Evolutionary conservation across 2,329 filamentous ascomycete genomes (phyloP), one percentile per base, ranked within the genome.

Genomic region (Clarireedia homoeocarpa): DNA sequence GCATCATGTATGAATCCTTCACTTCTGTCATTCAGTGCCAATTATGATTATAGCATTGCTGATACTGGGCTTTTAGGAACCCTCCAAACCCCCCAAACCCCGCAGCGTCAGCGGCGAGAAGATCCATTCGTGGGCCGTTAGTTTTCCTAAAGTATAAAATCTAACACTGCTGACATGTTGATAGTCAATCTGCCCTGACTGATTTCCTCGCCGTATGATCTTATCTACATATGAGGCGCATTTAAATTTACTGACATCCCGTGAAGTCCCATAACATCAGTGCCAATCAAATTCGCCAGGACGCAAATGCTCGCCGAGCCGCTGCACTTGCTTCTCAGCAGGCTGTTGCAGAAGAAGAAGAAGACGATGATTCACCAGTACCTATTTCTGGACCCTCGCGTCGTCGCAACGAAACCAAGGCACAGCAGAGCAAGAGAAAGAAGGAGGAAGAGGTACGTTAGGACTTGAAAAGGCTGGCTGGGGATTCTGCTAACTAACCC

Each of bases 221-320:
- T 26, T 48, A 45, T 30, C 26, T 27, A n/a, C 15, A 4, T 6
- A 6, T 3, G 40, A 5, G 12, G n/a, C 5, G 12, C n/a, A 14
- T 10, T 6, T 9, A 3, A 7, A 36, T 30, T 44, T 17, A 47
- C 54, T 39, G 20, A 57, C 26, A 27, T 5, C 38, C 72, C 23
- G 62, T 74, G 30, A 72, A 86, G 80, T 82, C 85, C 2, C 84
- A 88, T 69, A 89, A 89, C 64, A 90, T 90, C 62, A 88, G 82
- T 23, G 79, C 81, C 2, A 69, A 73, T 27, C 75, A 80, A 57
- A 83, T 83, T 56, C 74, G 76, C 38, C 67, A 72, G 20, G 74
- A 79, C 59, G 78, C 78, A 17, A 74, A 77, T 34, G 68, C 70
- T 38, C 74, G 80, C 48, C 72, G 77, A 51, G 64, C 64, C 51